Evolutionary conservation across 2,329 filamentous ascomycete genomes (phyloP), one percentile per base, ranked within the genome.

Genomic region (Cordyceps cicadae): DNA sequence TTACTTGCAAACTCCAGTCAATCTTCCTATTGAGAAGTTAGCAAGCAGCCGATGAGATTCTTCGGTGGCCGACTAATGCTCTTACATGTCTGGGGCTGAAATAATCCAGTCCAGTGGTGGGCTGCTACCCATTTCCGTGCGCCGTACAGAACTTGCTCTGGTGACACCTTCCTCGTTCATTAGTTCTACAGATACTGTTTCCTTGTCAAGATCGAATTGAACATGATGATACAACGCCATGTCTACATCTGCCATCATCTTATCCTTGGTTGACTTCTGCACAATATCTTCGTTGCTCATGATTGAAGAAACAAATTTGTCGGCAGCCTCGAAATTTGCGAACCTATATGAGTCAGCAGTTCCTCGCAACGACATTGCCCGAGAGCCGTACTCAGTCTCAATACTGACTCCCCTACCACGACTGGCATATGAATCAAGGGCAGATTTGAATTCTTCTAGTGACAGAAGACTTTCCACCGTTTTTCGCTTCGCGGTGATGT

Each of bases 71-170:
- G 9, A 17, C 15, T 41, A 26, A 11, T 17, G 3, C n/a, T 41
- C 54, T 74, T 62, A 73, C 73, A 70, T 73, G 39, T 75, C 74
- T 15, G 74, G 74, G 6, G 72, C 70, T 29, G 67, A 67, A 29
- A 73, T 54, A 4, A 66, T 70, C 71, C 74, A 62, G 15, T 62
- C 37, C 2, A 62, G 19, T 5, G 54, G 49, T 7, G 50, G 55
- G 5, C 51, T 46, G 24, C 41, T 9, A 15, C 54, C 50, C 11
- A 15, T 21, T 41, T 41, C 26, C 2, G 45, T 46, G 17, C 55
- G 59, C 46, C 14, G 41, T 8, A 51, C 32, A 17, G 32, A 34
- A 5, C 21, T 21, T 24, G 29, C 34, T 14, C 17, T 53, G 7
- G 17, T n/a, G 19, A 32, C 26, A 3, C 51, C 58, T 12, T 49